These are phyloP conservation scores for Polytolypa hystricis DNA, from an alignment of 2,329 filamentous ascomycete genomes.

Conservation along the genomic window DNA sequence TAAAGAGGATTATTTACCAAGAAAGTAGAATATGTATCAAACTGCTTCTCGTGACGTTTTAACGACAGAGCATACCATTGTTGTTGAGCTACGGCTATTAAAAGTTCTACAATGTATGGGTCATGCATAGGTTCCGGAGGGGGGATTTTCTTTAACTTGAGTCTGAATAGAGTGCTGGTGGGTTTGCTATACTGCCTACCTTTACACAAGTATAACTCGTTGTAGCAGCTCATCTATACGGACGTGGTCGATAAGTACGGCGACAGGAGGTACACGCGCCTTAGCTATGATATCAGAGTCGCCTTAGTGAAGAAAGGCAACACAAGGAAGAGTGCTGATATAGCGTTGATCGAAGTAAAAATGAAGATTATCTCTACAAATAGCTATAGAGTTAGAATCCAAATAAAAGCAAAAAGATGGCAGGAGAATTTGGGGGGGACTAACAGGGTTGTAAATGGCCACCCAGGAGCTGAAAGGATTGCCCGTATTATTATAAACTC, in stretches of 20 bases:
- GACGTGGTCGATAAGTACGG: slow-evolving; percentile 1
- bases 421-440: too few species aligned
- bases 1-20: not conserved
- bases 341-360: slow-evolving; percentile 3
- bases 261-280: not conserved
- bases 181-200: slow-evolving; percentile 1
- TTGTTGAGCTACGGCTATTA: slow-evolving; percentile 2
- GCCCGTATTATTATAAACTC: not conserved
- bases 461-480: not conserved
- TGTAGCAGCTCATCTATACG: not conserved
- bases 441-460: not conserved
- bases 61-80: not conserved
- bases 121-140: slow-evolving; percentile 2
- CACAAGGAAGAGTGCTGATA: slow-evolving; percentile 1
- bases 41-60: not conserved
- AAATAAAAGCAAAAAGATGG: not conserved
- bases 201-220: not conserved
- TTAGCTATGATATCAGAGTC: not conserved
- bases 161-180: not conserved
- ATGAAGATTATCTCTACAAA: not conserved
- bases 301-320: not conserved
- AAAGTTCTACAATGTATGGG: slow-evolving; percentile 6
- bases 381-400: not conserved
- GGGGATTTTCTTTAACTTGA: slow-evolving; percentile 1
- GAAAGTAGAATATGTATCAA: not conserved